Evolutionary conservation across 495 filamentous ascomycete genomes (phyloP), one percentile per base, ranked within the genome.

Genomic region (Podospora tetraspora): DNA sequence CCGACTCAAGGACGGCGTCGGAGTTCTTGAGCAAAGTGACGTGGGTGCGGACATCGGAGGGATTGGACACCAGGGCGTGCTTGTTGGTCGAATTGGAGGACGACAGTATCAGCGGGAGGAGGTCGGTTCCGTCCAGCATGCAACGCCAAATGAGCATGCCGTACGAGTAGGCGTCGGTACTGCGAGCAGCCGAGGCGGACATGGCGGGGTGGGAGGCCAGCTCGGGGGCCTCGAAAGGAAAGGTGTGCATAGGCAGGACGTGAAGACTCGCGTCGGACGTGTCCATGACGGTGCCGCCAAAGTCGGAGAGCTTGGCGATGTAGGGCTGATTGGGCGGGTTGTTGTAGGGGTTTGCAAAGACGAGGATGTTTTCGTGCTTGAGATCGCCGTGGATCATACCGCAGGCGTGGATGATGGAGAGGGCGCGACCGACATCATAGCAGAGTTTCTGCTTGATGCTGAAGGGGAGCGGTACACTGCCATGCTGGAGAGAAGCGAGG

Each of bases 351-450:
- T 68, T 68, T 23, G 66, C 22, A 21, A 68, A 68, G 23, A 68
- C 43, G 29, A 68, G 61, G 9, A 68, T 62, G 22, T 66, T 66
- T 43, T 66, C 63, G 25, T 70, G 68, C 63, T 66, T 66, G 9
- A 70, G 64, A 30, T 70, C 68, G 19, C 68, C 68, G 27, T 70
- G 68, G 9, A 70, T 64, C 25, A 70, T 63, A 52, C 68, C 68
- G 32, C 70, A 72, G 12, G 59, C 63, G 60, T 72, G 70, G 19
- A 72, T 59, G 61, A 69, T 69, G 63, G 64, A 69, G 7, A 72
- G 23, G 57, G 58, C 70, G 4, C 67, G 63, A 7, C 67, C 70
- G 25, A 72, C 68, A 61, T 72, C 70, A 43, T 69, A 70, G 59
- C 68, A 70, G 10, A 70, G 63, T 22, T 70, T 67, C n/a, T 69